phyloP scores from a whole-genome alignment of 176 grass and related monocot genomes.

The Zoysia pacifica region DNA sequence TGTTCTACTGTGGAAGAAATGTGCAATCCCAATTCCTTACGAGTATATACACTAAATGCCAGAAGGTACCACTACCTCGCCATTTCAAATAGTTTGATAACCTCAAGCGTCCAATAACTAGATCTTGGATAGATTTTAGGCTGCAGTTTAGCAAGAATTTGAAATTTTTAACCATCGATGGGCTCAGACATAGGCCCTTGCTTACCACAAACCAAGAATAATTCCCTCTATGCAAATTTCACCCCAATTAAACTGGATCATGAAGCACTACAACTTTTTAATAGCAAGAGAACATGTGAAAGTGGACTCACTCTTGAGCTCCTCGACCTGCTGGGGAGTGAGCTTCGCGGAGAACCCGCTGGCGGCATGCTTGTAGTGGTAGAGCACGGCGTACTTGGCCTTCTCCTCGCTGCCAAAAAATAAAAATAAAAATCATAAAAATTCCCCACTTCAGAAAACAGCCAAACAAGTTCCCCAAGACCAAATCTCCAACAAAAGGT shows the following conservation, averaged over 20 bases:
- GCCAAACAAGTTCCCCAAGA: neutral
- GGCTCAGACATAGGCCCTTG: neutral
- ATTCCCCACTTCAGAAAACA: conserved; percentile 29
- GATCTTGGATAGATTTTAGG: too few relatives aligned
- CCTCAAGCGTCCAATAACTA: too few relatives aligned
- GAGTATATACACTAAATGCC: too few relatives aligned
- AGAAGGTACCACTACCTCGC: too few relatives aligned
- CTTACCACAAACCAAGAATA: neutral
- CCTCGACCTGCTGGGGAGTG: conserved; percentile 69
- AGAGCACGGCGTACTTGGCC: conserved; percentile 69
- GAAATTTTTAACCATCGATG: neutral
- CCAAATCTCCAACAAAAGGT: neutral
- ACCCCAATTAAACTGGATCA: neutral
- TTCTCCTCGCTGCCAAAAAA: conserved; percentile 57
- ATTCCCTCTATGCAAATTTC: neutral
- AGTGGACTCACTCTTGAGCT: conserved; percentile 74
- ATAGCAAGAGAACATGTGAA: neutral
- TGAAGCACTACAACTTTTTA: neutral
- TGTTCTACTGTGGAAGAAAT: too few relatives aligned
- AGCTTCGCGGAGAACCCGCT: conserved; percentile 90
- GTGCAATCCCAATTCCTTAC: too few relatives aligned
- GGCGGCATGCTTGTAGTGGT: conserved; percentile 89
- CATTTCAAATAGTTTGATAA: too few relatives aligned
- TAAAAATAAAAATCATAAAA: neutral
- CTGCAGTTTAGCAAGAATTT: neutral